A percentile compares a stretch with the other conserved stretches of the same genome.
Conservation (phyloP, 148 eudicot species). For the Arctostaphylos glauca region DNA sequence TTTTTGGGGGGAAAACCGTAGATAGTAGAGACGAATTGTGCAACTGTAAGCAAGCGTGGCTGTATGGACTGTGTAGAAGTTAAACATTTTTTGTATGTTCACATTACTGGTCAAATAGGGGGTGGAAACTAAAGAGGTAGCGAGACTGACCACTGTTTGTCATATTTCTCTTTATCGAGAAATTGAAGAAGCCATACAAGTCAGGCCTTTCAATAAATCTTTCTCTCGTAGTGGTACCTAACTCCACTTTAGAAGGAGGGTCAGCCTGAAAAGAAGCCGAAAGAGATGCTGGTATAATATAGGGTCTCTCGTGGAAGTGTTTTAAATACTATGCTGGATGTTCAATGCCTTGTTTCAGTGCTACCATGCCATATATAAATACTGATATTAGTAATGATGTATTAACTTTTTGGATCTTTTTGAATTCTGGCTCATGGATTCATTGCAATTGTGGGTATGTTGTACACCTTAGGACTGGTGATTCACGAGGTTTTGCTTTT, state of each 20-base stretch:
- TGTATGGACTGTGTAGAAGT: background rate
- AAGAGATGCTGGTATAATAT: background rate
- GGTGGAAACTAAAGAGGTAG: too few species aligned
- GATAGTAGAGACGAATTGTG: background rate
- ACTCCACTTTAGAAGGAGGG: background rate
- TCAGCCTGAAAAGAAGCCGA: too few species aligned
- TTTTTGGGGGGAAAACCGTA: background rate
- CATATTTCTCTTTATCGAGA: too few species aligned
- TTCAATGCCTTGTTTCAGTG: background rate
- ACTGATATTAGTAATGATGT: background rate
- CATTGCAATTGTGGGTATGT: background rate
- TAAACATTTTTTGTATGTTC: background rate
- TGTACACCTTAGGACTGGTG: slow-evolving; percentile 65
- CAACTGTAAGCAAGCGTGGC: background rate
- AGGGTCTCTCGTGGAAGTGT: background rate
- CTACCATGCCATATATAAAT: background rate
- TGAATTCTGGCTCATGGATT: background rate
- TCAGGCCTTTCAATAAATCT: too few species aligned
- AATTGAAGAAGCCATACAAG: too few species aligned
- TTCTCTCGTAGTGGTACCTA: too few species aligned
- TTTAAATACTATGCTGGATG: background rate
- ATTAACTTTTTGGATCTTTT: background rate
- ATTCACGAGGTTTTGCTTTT: slow-evolving; percentile 95
- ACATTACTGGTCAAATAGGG: too few species aligned
- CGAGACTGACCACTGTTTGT: too few species aligned